Conservation (phyloP, 2,329 filamentous ascomycete genomes). For the Chaetothyriales sp. region DNA sequence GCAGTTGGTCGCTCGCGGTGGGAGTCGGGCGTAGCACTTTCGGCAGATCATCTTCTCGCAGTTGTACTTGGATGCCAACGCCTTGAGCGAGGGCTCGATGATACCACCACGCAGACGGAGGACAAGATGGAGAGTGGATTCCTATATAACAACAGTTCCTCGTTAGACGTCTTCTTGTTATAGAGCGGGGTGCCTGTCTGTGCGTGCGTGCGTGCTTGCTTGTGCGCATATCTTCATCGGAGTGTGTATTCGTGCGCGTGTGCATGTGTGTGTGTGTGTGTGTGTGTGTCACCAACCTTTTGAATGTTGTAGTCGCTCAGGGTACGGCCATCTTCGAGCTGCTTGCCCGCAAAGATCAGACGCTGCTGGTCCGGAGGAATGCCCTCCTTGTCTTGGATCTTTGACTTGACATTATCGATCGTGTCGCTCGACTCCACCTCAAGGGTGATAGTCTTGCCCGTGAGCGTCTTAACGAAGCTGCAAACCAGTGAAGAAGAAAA, state of each 20-base stretch:
- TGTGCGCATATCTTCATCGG: not conserved
- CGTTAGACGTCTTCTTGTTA: not conserved
- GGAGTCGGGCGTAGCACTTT: constrained; percentile 99
- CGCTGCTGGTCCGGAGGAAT: constrained; percentile 97
- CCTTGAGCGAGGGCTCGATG: constrained; percentile 98
- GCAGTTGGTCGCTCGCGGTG: constrained; percentile 99
- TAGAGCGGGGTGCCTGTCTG: not conserved
- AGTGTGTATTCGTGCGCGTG: not conserved
- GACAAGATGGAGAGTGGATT: constrained; percentile 95
- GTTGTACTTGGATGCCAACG: constrained; percentile 98
- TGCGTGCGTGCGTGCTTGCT: not conserved
- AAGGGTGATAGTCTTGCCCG: constrained; percentile 99
- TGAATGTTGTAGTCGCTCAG: constrained; percentile 99
- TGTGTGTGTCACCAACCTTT: constrained; percentile 48
- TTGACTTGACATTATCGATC: constrained; percentile 99
- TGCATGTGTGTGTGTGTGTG: not conserved
- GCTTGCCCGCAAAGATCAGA: constrained; percentile 97
- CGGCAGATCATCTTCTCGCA: constrained; percentile 99
- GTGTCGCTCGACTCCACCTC: constrained; percentile 98
- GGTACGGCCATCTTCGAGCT: constrained; percentile 95
- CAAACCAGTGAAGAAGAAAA: constrained; percentile 5
- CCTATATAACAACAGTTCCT: constrained; percentile 42
- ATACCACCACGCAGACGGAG: constrained; percentile 98
- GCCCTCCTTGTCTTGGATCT: constrained; percentile 99
- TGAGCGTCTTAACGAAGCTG: constrained; percentile 99